Evolutionary conservation across 176 grass and related monocot genomes (phyloP).

Genomic region (Calamus simplicifolius): DNA sequence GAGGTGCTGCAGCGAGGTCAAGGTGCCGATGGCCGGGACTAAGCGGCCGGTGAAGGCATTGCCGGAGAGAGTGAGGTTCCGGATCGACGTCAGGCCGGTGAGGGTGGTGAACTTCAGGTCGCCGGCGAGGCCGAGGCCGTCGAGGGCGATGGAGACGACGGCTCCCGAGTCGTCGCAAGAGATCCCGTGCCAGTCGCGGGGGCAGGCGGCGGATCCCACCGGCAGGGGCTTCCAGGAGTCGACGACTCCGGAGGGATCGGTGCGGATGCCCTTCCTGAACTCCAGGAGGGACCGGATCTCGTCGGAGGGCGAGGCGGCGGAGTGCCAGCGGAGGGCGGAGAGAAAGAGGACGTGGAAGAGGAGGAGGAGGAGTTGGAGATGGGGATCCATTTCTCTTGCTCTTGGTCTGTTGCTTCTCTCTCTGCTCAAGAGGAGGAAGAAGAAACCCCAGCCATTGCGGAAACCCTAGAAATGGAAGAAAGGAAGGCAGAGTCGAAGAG

Average conservation of each 20-base stretch:
- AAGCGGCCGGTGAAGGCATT: conserved; percentile 96
- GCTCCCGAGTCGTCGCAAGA: conserved; percentile 50
- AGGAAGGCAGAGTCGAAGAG: not conserved
- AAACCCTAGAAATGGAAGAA: not conserved
- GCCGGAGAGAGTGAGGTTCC: conserved; percentile 74
- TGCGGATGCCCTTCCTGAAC: conserved; percentile 87
- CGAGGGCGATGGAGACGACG: conserved; percentile 54
- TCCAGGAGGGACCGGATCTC: conserved; percentile 68
- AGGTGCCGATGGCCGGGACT: conserved; percentile 58
- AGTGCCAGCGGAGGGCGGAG: conserved; percentile 1
- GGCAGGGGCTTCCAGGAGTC: conserved; percentile 47
- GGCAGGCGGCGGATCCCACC: conserved; percentile 27
- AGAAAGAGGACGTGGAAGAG: conserved; percentile 22
- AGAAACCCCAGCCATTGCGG: not conserved
- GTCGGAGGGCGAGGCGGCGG: conserved; percentile 30
- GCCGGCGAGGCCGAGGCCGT: conserved; percentile 62
- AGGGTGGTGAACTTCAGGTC: conserved; percentile 85
- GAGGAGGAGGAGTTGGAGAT: conserved; percentile 9
- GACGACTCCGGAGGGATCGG: conserved; percentile 25
- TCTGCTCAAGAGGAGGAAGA: not conserved
- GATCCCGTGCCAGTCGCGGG: conserved; percentile 51
- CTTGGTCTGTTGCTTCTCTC: not conserved
- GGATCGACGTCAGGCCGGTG: conserved; percentile 38
- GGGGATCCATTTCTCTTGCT: not conserved
- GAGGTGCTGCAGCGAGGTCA: conserved; percentile 63